Evolutionary conservation across 441 rosid species (phyloP), one percentile per base, ranked within the genome.

Genomic region (Flueggea neowawraea): DNA sequence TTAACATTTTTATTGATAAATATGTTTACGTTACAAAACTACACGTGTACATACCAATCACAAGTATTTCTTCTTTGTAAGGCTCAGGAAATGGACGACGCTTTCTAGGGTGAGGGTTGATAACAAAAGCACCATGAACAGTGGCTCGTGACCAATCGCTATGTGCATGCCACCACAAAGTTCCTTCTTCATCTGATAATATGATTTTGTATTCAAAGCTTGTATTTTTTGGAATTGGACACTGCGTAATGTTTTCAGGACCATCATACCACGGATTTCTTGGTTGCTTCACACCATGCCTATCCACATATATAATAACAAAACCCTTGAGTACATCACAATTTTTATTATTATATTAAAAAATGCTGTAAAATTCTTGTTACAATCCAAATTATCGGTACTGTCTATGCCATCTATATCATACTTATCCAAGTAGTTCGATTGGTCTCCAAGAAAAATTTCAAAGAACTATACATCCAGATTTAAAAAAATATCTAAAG

Each of bases 211-310:
- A 50, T 2, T 59, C 65, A 52, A 70, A 64, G 39, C 45, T 70
- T 14, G 36, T 36, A 5, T 62, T 62, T 1, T 57, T 36, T 36
- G 5, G 28, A 10, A 70, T 70, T 10, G 74, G 69, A 33, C 74
- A 70, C 47, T 70, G 74, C 6, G 74, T 70, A 7, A 70, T 36
- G 13, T 58, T 57, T 36, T 70, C 69, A 1, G 72, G 72, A 6
- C 72, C 72, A 33, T 68, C 72, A 3, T 41, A 69, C 73, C 73
- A 70, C 6, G 74, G 74, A 51, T 64, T 64, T 12, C 74, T 47
- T 10, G 74, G 74, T 16, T 70, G 74, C 44, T 65, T 64, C 31
- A 70, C 65, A 4, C 74, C 74, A 13, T 70, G 74, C 69, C 69
- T 70, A 22, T 22, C 28, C 28, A 2, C 28, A 22, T 2, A 22